Base-by-base conservation (phyloP, 768 basidiomycete genomes). In the Pleurotus tuber-regium region DNA sequence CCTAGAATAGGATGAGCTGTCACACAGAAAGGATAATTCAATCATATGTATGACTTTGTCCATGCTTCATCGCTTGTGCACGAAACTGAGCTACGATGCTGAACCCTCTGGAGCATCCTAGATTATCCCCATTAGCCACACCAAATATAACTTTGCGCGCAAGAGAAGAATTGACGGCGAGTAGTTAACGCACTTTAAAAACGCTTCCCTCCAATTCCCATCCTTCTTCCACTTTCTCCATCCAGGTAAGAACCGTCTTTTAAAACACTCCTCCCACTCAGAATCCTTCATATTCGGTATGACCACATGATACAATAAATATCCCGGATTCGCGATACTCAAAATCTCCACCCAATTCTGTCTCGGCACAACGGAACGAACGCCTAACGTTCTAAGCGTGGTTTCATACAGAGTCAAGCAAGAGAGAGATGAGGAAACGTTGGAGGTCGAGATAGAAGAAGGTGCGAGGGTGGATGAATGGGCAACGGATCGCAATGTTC, bases 311-410 rank as follows among this genome's bases (percentile, higher is more conserved):
- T 81, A 86, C 6, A 91, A 69, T 31, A 92, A 72, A 64, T 83
- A 89, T 4, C 72, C 61, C 0, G 88, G 74, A 24, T 69, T 67
- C 10, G 84, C 89, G 12, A 82, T 65, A n/a, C 77, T 76, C 43
- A 90, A 63, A 28, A 91, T 83, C 51, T 89, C 86, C 43, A 92
- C 75, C 85, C 87, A 92, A 61, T 91, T 92, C 49, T 86, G 82
- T 40, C 85, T 74, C 3, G 89, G 89, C 1, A 91, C 84, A 29
- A 69, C 80, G 28, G 69, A 68, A 26, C 80, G 80, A 26, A 86
- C 77, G 58, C 84, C 80, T 21, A 92, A 75, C 55, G 83, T 77
- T 54, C 69, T 76, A 46, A 91, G 63, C 23, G 70, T 64, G 5
- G 63, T 62, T 49, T 83, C 81, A 57, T 86, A 85, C 23, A 62